Percentiles rank a stretch among this genome's conserved stretches.
Evolutionary conservation across 768 basidiomycete genomes (phyloP).

Genomic region (Suillus plorans): DNA sequence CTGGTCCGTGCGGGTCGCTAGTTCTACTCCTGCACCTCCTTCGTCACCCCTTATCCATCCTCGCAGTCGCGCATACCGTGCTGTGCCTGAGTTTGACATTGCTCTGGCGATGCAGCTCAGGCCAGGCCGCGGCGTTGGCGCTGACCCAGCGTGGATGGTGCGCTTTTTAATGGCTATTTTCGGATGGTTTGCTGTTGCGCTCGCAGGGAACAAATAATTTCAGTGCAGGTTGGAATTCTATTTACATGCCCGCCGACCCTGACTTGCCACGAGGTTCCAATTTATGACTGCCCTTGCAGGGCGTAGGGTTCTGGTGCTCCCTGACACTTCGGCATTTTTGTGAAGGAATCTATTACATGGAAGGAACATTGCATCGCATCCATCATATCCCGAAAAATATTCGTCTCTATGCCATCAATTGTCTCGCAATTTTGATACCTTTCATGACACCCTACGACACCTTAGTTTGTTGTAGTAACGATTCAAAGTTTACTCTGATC

Average conservation of each 20-base stretch:
- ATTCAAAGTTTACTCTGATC: neutral
- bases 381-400: neutral
- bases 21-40: slow-evolving; percentile 18
- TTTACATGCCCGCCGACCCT: slow-evolving; percentile 1
- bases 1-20: slow-evolving; percentile 29
- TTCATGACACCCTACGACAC: neutral
- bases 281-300: neutral
- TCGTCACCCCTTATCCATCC: slow-evolving; percentile 18
- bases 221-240: neutral
- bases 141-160: slow-evolving; percentile 79
- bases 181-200: slow-evolving; percentile 70
- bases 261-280: neutral
- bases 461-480: neutral
- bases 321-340: slow-evolving; percentile 18
- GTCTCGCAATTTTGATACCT: neutral
- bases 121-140: slow-evolving; percentile 66
- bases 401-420: neutral
- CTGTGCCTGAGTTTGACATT: slow-evolving; percentile 53
- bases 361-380: neutral
- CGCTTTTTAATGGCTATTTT: slow-evolving; percentile 78
- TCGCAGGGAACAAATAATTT: slow-evolving; percentile 36
- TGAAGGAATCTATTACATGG: slow-evolving; percentile 7
- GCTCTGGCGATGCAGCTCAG: slow-evolving; percentile 79
- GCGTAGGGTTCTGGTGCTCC: slow-evolving; percentile 1
- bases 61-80: slow-evolving; percentile 32